Conservation (phyloP, 2,329 filamentous ascomycete species). For the Fusarium chaquense region DNA sequence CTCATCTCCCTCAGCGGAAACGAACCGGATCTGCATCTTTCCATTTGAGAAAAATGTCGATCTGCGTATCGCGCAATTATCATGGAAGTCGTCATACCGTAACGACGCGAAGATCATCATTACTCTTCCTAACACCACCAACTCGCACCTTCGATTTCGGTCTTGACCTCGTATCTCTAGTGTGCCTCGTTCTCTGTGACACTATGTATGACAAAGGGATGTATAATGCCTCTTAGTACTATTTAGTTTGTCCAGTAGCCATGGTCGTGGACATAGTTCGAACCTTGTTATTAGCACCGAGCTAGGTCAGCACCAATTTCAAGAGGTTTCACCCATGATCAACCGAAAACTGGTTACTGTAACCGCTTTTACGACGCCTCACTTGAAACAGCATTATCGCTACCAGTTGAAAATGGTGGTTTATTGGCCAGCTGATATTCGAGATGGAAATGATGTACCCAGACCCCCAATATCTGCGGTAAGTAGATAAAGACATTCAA, state of each 20-base stretch:
- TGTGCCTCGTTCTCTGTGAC: not conserved
- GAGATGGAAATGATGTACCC: too few relatives aligned
- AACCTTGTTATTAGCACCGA: not conserved
- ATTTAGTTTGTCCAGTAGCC: not conserved
- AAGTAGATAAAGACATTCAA: too few relatives aligned
- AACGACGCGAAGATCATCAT: not conserved
- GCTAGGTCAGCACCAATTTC: not conserved
- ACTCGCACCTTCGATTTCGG: not conserved
- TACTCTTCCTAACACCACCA: not conserved
- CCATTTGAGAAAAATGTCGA: not conserved
- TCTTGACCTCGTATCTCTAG: not conserved
- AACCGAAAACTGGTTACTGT: not conserved
- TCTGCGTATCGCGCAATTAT: not conserved
- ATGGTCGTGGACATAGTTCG: not conserved
- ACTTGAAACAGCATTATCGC: not conserved
- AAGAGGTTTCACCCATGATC: not conserved
- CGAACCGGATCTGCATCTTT: not conserved
- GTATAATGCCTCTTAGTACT: not conserved
- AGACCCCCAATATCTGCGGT: too few relatives aligned
- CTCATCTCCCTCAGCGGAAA: not conserved
- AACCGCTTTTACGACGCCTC: too few relatives aligned
- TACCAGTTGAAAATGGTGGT: not conserved
- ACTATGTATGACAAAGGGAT: not conserved
- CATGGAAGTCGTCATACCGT: not conserved
- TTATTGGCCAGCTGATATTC: too few relatives aligned